A percentile compares a stretch with the other conserved stretches of the same genome.
These are phyloP conservation scores for Gentiana straminea DNA, from an alignment of 257 asterid species.

Conservation along the genomic window DNA sequence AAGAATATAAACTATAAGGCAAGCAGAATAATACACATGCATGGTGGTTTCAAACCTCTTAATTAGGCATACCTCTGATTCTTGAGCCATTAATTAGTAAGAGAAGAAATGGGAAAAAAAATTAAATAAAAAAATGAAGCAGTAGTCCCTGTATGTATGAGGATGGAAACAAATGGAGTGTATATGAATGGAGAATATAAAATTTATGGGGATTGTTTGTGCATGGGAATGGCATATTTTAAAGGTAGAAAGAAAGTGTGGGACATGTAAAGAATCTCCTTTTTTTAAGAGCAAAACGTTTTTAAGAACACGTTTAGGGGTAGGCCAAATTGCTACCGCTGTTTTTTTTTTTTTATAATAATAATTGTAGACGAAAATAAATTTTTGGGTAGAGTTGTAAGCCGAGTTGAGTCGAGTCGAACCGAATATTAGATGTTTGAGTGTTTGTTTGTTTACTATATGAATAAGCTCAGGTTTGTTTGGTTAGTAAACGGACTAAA, in stretches of 20 bases:
- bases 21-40: neutral
- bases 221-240: constrained; percentile 53
- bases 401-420: constrained; percentile 1
- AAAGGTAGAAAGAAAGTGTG: constrained; percentile 56
- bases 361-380: too few relatives aligned
- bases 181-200: constrained; percentile 31
- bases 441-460: too few relatives aligned
- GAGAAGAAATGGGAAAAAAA: constrained; percentile 5
- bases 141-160: constrained; percentile 13
- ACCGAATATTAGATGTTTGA: neutral
- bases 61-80: constrained; percentile 36
- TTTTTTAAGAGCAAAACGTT: constrained; percentile 7
- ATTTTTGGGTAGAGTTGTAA: neutral
- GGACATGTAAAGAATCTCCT: constrained; percentile 75
- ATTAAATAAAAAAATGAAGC: neutral
- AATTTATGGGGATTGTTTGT: constrained; percentile 42
- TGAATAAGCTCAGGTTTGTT: too few relatives aligned
- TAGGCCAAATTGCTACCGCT: too few relatives aligned
- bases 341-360: too few relatives aligned
- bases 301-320: constrained; percentile 6
- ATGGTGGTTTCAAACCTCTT: neutral
- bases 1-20: neutral
- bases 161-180: constrained; percentile 18
- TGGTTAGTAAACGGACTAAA: too few relatives aligned
- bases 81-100: constrained; percentile 33